These are phyloP conservation scores for Metschnikowia picachoensis DNA, from an alignment of 805 yeast species.

Conservation along the genomic window DNA sequence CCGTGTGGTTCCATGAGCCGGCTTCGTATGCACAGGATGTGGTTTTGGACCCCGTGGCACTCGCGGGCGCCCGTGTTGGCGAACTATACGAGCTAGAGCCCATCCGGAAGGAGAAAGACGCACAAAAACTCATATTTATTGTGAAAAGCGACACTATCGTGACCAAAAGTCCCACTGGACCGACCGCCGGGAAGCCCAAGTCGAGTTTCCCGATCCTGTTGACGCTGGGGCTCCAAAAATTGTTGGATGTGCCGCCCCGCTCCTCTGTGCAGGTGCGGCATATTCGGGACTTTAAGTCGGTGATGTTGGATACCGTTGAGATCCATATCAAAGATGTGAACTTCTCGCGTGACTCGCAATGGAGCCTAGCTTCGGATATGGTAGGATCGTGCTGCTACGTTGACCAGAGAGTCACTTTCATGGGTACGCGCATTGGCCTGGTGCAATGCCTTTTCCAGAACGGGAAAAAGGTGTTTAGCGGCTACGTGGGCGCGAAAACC, in stretches of 20 bases:
- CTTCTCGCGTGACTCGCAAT: slow-evolving; percentile 88
- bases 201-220: slow-evolving; percentile 49
- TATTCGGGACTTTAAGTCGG: slow-evolving; percentile 41
- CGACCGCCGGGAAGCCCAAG: slow-evolving; percentile 15
- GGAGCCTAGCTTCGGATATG: slow-evolving; percentile 68
- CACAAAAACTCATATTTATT: slow-evolving; percentile 13
- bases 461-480: slow-evolving; percentile 71
- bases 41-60: slow-evolving; percentile 51
- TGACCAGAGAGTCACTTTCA: slow-evolving; percentile 60
- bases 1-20: slow-evolving; percentile 67
- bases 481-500: slow-evolving; percentile 70
- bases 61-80: slow-evolving; percentile 69
- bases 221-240: slow-evolving; percentile 52
- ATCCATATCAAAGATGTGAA: slow-evolving; percentile 75
- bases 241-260: slow-evolving; percentile 64
- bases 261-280: slow-evolving; percentile 55
- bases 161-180: slow-evolving; percentile 7
- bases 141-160: slow-evolving; percentile 10
- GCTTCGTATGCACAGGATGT: slow-evolving; percentile 57
- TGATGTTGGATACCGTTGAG: slow-evolving; percentile 81
- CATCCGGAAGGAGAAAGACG: slow-evolving; percentile 19
- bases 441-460: slow-evolving; percentile 61
- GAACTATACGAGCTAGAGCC: slow-evolving; percentile 69
- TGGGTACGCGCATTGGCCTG: slow-evolving; percentile 57
- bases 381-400: slow-evolving; percentile 62